These are phyloP conservation scores for Actinomortierella wolfii DNA, from an alignment of 371 early-diverging fungal species.

Conservation along the genomic window DNA sequence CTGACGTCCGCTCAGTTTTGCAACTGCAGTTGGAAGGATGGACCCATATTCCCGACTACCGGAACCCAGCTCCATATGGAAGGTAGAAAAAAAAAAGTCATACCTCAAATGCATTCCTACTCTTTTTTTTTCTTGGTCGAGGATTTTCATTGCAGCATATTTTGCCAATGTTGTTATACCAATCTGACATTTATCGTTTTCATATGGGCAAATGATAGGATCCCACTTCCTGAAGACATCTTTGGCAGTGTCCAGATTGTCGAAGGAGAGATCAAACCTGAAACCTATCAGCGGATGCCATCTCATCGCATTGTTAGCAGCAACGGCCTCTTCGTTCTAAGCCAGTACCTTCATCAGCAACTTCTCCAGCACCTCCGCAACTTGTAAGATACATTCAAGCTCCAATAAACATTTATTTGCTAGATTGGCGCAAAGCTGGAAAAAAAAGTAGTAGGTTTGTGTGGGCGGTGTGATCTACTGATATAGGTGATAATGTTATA, in stretches of 20 bases:
- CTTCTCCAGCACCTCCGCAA: slow-evolving; percentile 20
- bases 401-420: not conserved
- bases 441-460: not conserved
- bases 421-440: not conserved
- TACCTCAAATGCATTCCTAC: too few relatives aligned
- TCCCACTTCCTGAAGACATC: slow-evolving; percentile 81
- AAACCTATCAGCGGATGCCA: slow-evolving; percentile 78
- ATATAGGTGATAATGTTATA: not conserved
- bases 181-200: too few relatives aligned
- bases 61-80: slow-evolving; percentile 45
- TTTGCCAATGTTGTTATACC: too few relatives aligned
- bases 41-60: slow-evolving; percentile 41
- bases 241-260: slow-evolving; percentile 72
- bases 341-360: slow-evolving; percentile 45
- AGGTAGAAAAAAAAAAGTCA: slow-evolving; percentile 12
- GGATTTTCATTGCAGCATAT: too few relatives aligned
- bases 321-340: slow-evolving; percentile 75
- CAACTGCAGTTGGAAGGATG: slow-evolving; percentile 45
- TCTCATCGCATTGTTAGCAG: slow-evolving; percentile 74
- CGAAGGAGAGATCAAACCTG: slow-evolving; percentile 54
- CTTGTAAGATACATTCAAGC: not conserved
- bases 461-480: not conserved
- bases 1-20: slow-evolving; percentile 22
- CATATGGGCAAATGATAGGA: too few relatives aligned
- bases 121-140: too few relatives aligned